phyloP scores from a whole-genome alignment of 306 rosid species.

The Begonia loranthoides region DNA sequence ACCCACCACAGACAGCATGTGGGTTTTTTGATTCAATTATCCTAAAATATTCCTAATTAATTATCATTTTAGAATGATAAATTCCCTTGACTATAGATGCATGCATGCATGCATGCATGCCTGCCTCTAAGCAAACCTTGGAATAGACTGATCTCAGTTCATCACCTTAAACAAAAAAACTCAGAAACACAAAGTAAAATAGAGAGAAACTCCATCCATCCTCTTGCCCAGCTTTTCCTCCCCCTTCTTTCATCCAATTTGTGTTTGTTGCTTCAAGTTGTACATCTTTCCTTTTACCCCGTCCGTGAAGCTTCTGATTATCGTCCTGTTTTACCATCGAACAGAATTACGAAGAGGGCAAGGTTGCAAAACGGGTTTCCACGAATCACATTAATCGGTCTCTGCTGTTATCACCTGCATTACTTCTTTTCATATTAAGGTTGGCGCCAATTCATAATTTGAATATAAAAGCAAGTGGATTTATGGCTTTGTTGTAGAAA shows the following conservation, averaged over 20 bases:
- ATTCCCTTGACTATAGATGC: too few species aligned
- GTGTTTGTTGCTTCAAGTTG: neutral
- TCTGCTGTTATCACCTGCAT: constrained; percentile 67
- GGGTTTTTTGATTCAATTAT: too few species aligned
- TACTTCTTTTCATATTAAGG: constrained; percentile 41
- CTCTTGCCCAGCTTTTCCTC: too few species aligned
- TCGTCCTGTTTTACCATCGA: too few species aligned
- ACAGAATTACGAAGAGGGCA: too few species aligned
- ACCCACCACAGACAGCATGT: constrained; percentile 9
- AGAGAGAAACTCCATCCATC: neutral
- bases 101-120: too few species aligned
- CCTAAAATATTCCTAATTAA: too few species aligned
- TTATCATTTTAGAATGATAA: too few species aligned
- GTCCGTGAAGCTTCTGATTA: too few species aligned
- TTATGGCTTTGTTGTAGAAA: neutral
- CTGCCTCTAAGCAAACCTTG: too few species aligned
- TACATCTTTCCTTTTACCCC: neutral
- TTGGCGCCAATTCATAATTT: constrained; percentile 16
- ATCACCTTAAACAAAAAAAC: neutral
- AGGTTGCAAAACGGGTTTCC: neutral
- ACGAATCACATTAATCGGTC: constrained; percentile 30
- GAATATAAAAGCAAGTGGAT: neutral
- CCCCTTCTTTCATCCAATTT: too few species aligned
- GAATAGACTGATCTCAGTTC: too few species aligned
- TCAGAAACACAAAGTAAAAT: neutral